Percentiles rank a stretch among this genome's conserved stretches.
phyloP scores from a whole-genome alignment of 2,329 filamentous ascomycete genomes.

The Pseudogymnoascus sp. region DNA sequence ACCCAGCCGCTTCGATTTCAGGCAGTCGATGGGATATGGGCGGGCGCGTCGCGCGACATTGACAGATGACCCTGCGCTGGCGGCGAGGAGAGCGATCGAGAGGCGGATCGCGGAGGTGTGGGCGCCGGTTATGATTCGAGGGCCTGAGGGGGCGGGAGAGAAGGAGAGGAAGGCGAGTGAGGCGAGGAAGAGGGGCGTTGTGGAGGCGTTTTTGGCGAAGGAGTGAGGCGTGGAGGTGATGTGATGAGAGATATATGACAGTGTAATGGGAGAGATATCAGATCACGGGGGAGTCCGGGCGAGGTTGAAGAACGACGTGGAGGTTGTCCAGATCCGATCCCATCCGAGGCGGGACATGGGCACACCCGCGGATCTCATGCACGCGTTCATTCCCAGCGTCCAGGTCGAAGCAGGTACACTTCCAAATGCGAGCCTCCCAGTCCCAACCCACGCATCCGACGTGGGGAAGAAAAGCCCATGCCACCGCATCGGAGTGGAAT shows the following conservation, averaged over 20 bases:
- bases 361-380: neutral
- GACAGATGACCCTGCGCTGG: conserved; percentile 40
- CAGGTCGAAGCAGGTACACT: neutral
- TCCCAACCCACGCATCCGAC: neutral
- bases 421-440: neutral
- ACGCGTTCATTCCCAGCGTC: neutral
- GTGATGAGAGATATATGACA: neutral
- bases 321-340: neutral
- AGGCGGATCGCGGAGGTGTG: conserved; percentile 58
- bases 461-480: neutral
- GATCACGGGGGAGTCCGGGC: neutral
- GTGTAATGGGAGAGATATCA: neutral
- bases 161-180: conserved; percentile 52
- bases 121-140: conserved; percentile 53
- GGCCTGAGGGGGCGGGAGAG: conserved; percentile 27
- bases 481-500: neutral
- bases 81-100: conserved; percentile 53
- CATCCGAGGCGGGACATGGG: neutral
- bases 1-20: neutral
- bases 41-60: conserved; percentile 25
- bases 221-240: neutral
- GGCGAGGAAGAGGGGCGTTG: conserved; percentile 56
- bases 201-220: conserved; percentile 59
- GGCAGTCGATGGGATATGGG: conserved; percentile 7
- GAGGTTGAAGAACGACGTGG: neutral